These are phyloP conservation scores for Solanum etuberosum DNA, from an alignment of 257 asterid species.

Conservation along the genomic window DNA sequence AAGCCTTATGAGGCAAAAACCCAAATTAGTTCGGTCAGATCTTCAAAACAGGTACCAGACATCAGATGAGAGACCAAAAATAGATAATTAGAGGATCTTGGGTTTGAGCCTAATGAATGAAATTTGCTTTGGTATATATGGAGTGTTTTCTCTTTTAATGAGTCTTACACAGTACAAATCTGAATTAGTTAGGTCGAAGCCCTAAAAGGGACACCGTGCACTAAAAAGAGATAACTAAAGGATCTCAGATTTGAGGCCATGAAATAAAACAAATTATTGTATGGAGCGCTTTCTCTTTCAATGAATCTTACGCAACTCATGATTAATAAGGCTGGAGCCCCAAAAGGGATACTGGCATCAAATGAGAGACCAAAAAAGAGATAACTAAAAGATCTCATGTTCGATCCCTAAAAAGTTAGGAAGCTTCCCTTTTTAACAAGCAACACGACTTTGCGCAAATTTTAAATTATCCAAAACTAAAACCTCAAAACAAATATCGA, in stretches of 20 bases:
- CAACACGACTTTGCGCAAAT: neutral
- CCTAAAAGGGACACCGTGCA: neutral
- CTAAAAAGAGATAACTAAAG: neutral
- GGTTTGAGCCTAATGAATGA: rapidly evolving
- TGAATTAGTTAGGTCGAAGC: neutral
- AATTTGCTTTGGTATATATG: neutral
- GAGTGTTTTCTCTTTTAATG: neutral
- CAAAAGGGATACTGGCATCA: rapidly evolving
- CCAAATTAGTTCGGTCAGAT: rapidly evolving
- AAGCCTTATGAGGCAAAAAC: neutral
- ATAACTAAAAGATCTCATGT: neutral
- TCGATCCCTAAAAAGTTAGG: neutral
- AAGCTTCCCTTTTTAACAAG: neutral
- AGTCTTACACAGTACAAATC: neutral
- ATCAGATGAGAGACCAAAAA: neutral
- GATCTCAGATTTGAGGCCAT: neutral
- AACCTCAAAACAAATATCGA: neutral
- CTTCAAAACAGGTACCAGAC: neutral
- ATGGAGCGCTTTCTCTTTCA: neutral
- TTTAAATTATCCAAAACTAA: neutral
- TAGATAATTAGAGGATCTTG: neutral
- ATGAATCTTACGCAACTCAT: neutral
- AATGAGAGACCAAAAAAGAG: neutral
- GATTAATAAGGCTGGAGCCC: neutral
- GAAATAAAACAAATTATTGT: neutral